Percentiles rank a stretch among this genome's conserved stretches.
Evolutionary conservation across 1,284 basidiomycete genomes (phyloP).

Genomic region (Paramarasmius palmivorus): DNA sequence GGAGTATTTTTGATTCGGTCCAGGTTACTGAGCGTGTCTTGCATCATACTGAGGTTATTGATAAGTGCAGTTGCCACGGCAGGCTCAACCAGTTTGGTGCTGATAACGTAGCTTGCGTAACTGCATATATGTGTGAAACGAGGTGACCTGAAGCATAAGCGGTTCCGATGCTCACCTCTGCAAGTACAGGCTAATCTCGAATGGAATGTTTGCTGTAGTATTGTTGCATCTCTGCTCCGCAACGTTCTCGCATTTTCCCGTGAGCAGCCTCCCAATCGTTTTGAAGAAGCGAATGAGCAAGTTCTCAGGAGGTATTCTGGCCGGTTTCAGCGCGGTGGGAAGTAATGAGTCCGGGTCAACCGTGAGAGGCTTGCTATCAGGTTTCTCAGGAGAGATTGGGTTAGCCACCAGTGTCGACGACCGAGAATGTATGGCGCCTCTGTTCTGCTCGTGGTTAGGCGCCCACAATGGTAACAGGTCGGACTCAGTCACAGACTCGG

Average conservation of each 20-base stretch:
- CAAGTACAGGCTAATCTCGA: slow-evolving; percentile 61
- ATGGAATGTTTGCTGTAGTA: slow-evolving; percentile 65
- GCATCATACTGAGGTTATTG: slow-evolving; percentile 43
- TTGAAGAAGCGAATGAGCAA: slow-evolving; percentile 32
- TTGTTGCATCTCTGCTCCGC: slow-evolving; percentile 39
- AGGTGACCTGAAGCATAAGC: neutral
- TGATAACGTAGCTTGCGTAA: slow-evolving; percentile 18
- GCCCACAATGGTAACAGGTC: slow-evolving; percentile 63
- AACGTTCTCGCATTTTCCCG: slow-evolving; percentile 32
- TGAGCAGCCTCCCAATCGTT: slow-evolving; percentile 22
- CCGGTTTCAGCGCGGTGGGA: too few species aligned
- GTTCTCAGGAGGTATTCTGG: too few species aligned
- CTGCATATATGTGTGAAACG: slow-evolving; percentile 1
- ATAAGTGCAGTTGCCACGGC: slow-evolving; percentile 53
- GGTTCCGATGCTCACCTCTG: slow-evolving; percentile 48
- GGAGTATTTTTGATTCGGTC: slow-evolving; percentile 65
- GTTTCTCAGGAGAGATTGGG: slow-evolving; percentile 15
- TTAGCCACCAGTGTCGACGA: neutral
- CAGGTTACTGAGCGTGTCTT: slow-evolving; percentile 60
- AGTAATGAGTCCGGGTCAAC: too few species aligned
- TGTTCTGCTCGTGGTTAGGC: slow-evolving; percentile 36
- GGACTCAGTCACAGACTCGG: slow-evolving; percentile 28
- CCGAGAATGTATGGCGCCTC: slow-evolving; percentile 18
- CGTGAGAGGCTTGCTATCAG: too few species aligned
- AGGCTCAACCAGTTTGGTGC: too few species aligned